phyloP scores from a whole-genome alignment of 164 flowering plant species.

The Tetrastigma voinierianum region DNA sequence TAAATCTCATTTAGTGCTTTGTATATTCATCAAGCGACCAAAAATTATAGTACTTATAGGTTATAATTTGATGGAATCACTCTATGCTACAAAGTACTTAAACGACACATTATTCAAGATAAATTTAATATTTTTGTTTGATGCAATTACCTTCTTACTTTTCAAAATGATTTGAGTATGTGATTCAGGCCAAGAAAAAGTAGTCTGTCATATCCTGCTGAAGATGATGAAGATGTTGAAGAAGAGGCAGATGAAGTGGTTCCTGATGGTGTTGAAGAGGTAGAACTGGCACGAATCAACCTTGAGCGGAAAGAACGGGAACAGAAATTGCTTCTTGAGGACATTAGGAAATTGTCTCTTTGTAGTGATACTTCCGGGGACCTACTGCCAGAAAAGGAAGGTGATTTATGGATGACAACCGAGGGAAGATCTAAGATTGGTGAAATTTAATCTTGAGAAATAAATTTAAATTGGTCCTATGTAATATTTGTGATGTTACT shows the following conservation, averaged over 20 bases:
- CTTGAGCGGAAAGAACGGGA: slow-evolving; percentile 83
- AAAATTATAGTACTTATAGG: neutral
- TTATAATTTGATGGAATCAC: neutral
- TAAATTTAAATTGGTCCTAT: neutral
- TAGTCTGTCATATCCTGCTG: slow-evolving; percentile 72
- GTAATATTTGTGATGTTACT: slow-evolving; percentile 1
- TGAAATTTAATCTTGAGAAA: slow-evolving; percentile 38
- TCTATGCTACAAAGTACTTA: neutral
- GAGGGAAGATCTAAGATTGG: slow-evolving; percentile 67
- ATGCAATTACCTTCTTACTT: neutral
- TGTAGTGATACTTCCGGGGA: slow-evolving; percentile 47
- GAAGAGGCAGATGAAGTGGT: slow-evolving; percentile 99
- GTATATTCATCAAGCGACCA: neutral
- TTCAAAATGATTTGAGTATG: slow-evolving; percentile 4
- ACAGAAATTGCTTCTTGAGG: slow-evolving; percentile 69
- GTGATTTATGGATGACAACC: slow-evolving; percentile 75
- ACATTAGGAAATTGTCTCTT: slow-evolving; percentile 67
- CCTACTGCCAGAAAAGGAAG: slow-evolving; percentile 41
- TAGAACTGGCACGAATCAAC: slow-evolving; percentile 81
- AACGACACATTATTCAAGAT: neutral
- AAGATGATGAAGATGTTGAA: slow-evolving; percentile 93
- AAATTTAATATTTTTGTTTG: neutral
- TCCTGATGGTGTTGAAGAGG: slow-evolving; percentile 99
- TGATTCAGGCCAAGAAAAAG: slow-evolving; percentile 83
- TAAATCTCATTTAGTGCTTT: no score